phyloP scores from a whole-genome alignment of 2,329 filamentous ascomycete genomes.

The Tolypocladium ovalisporum region DNA sequence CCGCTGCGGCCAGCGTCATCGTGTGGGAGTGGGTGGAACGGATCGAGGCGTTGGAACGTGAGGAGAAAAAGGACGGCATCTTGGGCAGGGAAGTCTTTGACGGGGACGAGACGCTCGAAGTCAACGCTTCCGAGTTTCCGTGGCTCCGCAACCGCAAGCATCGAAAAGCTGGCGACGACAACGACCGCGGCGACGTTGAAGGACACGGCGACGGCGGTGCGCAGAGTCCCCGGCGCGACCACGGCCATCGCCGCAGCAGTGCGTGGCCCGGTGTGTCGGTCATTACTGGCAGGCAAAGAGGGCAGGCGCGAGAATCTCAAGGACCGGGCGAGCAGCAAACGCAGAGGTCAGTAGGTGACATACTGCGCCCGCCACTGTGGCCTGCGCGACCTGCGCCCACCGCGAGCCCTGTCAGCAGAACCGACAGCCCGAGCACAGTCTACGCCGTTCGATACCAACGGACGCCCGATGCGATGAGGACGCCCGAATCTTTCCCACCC shows the following conservation, averaged over 20 bases:
- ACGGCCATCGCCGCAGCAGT: constrained; percentile 5
- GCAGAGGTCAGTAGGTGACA: constrained; percentile 18
- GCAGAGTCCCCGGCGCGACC: constrained; percentile 1
- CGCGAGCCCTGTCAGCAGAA: constrained; percentile 47
- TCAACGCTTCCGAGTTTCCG: constrained; percentile 37
- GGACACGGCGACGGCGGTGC: constrained; percentile 4
- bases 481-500: constrained; percentile 26
- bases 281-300: constrained; percentile 15
- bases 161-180: constrained; percentile 18
- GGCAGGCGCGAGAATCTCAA: constrained; percentile 7
- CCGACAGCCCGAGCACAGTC: constrained; percentile 52
- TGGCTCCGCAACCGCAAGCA: constrained; percentile 31
- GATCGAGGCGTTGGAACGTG: constrained; percentile 83
- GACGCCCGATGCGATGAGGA: constrained; percentile 38
- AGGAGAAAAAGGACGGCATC: constrained; percentile 90
- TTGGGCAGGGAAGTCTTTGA: constrained; percentile 86
- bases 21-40: constrained; percentile 98
- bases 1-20: constrained; percentile 86
- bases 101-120: constrained; percentile 82
- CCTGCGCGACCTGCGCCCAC: constrained; percentile 43
- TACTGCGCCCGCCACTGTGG: constrained; percentile 41
- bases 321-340: constrained; percentile 13
- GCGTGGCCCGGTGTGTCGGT: constrained; percentile 17
- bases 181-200: constrained; percentile 8
- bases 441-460: constrained; percentile 53